Conservation (phyloP, 129 eudicot genomes). For the Kitagawia praeruptora region DNA sequence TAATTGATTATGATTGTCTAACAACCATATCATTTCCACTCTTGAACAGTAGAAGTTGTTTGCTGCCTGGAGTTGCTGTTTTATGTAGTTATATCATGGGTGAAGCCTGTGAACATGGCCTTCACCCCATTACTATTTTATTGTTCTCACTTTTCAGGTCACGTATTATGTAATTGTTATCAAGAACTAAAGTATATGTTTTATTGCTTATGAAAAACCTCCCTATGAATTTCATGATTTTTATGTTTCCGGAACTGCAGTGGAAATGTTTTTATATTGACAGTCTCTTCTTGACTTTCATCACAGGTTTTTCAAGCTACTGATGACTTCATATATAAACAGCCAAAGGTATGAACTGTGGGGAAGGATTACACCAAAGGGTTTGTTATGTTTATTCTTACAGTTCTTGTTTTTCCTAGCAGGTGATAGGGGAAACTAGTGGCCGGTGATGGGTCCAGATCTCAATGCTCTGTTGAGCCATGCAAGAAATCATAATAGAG, state of each 20-base stretch:
- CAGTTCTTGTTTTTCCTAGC: constrained; percentile 12
- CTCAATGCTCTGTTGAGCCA: constrained; percentile 47
- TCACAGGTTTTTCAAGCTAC: constrained; percentile 78
- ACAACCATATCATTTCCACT: too few species aligned
- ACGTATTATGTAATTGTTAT: too few species aligned
- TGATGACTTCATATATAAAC: constrained; percentile 69
- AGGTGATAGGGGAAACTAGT: constrained; percentile 79
- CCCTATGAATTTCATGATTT: too few species aligned
- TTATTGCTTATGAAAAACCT: too few species aligned
- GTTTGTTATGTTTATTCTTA: not conserved
- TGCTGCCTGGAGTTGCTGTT: too few species aligned
- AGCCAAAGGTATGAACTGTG: constrained; percentile 54
- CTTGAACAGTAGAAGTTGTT: too few species aligned
- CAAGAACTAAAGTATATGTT: too few species aligned
- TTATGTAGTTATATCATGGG: too few species aligned
- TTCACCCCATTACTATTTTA: too few species aligned
- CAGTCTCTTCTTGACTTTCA: constrained; percentile 12
- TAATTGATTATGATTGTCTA: too few species aligned
- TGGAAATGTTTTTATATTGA: constrained; percentile 3
- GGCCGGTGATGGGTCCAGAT: constrained; percentile 70
- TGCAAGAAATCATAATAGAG: constrained; percentile 63
- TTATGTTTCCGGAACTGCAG: not conserved
- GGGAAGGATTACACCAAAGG: not conserved
- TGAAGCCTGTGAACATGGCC: too few species aligned
- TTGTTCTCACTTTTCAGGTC: too few species aligned